These are phyloP conservation scores for Pezicula radicicola DNA, from an alignment of 2,329 filamentous ascomycete species.

Conservation along the genomic window DNA sequence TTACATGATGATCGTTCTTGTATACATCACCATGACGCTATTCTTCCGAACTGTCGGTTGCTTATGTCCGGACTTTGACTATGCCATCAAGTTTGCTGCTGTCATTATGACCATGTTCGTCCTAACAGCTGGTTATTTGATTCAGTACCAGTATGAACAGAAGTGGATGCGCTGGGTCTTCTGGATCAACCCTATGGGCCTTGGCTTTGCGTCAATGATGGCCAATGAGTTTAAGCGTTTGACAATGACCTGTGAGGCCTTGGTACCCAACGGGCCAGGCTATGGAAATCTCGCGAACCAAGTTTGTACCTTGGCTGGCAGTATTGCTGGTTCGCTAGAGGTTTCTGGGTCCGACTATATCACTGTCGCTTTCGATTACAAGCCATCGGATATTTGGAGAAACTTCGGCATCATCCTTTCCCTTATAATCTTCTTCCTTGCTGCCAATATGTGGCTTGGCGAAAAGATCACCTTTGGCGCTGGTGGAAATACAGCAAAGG, in stretches of 20 bases:
- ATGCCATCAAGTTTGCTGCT: too few species aligned
- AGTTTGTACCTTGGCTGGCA: conserved; percentile 57
- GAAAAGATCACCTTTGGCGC: not conserved
- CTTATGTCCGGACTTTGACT: too few species aligned
- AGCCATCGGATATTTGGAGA: conserved; percentile 57
- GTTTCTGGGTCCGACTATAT: conserved; percentile 57
- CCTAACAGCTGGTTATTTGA: conserved; percentile 33
- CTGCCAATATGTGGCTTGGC: conserved; percentile 30
- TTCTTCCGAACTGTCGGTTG: too few species aligned
- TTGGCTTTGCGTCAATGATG: conserved; percentile 60
- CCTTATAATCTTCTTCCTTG: conserved; percentile 46
- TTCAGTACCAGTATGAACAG: conserved; percentile 47
- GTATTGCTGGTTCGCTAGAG: conserved; percentile 44
- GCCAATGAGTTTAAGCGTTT: conserved; percentile 66
- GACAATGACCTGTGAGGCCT: conserved; percentile 43
- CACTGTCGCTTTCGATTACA: conserved; percentile 50
- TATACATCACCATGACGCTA: too few species aligned
- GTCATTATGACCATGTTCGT: too few species aligned
- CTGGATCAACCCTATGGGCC: conserved; percentile 57
- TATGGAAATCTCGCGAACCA: conserved; percentile 44
- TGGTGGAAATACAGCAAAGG: not conserved
- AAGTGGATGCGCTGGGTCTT: conserved; percentile 50
- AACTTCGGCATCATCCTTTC: conserved; percentile 50
- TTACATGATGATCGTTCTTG: conserved; percentile 21
- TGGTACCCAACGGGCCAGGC: conserved; percentile 45